Evolutionary conservation across 371 early-diverging fungal genomes (phyloP), one percentile per base, ranked within the genome.

Genomic region (Rhizomucor pusillus): DNA sequence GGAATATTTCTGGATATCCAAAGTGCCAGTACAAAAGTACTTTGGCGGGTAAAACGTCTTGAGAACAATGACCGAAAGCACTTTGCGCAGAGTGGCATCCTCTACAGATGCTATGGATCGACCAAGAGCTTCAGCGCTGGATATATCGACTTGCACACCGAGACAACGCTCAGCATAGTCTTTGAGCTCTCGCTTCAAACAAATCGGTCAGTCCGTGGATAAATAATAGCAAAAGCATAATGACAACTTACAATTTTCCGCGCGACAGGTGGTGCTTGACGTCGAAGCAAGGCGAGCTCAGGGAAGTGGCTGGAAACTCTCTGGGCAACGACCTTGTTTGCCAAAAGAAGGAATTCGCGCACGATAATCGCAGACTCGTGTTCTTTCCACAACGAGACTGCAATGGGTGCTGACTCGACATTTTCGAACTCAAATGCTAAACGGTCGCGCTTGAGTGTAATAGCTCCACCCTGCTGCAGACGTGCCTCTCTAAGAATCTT

Each of bases 281-380:
- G 74, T 18, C 93, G 86, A 37, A 97, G 79, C 60, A 98, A 67
- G 11, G 95, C 88, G 20, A 86, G 83, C 40, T 91, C 91, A 1
- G 93, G 93, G 63, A 89, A 88, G 43, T 78, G 63, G 52, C 79
- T 70, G 48, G 85, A 84, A 19, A 95, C 91, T 66, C 86, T 87
- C 59, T 84, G 76, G 1, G 97, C 97, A 0, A 95, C 95, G 33
- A 79, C 78, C 24, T 88, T 88, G 67, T 98, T 97, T 12, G 96
- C 95, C 24, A 95, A 73, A 40, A 95, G 68, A 91, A 94, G 90
- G 60, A 95, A 90, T 71, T 98, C 96, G 33, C 65, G 60, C n/a
- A 69, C 57, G 16, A 46, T 46, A 29, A 37, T 47, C 5, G 33
- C 34, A n/a, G 44, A 48, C 47, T 55, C 43, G 9, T 23, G 35